Conservation (phyloP, 2,329 filamentous ascomycete species). For the Alternaria gansuensis region DNA sequence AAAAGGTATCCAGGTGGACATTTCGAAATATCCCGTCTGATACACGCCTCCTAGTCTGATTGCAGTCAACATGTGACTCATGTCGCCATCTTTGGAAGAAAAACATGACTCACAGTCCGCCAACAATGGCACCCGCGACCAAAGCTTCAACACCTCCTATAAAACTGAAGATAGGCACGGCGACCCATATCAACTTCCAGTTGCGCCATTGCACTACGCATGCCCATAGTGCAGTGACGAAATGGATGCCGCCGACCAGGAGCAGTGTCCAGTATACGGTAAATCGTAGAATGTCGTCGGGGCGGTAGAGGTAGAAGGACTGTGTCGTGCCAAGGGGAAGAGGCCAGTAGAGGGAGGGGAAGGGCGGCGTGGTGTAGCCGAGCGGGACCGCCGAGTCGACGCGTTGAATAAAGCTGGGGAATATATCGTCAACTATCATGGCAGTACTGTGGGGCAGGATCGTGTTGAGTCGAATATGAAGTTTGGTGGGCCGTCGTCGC, state of each 20-base stretch:
- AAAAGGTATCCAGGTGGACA: conserved; percentile 95
- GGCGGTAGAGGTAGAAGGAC: conserved; percentile 73
- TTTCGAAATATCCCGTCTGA: conserved; percentile 80
- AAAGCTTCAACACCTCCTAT: conserved; percentile 79
- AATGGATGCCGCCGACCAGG: conserved; percentile 77
- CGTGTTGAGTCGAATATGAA: neutral
- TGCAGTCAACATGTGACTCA: conserved; percentile 18
- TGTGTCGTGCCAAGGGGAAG: conserved; percentile 65
- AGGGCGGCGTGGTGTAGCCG: conserved; percentile 73
- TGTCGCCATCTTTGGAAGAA: neutral
- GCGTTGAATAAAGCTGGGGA: conserved; percentile 56
- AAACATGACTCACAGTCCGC: conserved; percentile 70
- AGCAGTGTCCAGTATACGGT: conserved; percentile 87
- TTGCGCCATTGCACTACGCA: conserved; percentile 72
- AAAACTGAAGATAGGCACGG: conserved; percentile 74
- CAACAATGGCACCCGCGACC: conserved; percentile 81
- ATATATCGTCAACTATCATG: conserved; percentile 14
- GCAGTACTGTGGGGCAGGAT: neutral
- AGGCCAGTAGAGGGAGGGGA: conserved; percentile 85
- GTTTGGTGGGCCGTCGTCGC: neutral
- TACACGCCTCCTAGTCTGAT: conserved; percentile 80
- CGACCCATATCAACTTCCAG: conserved; percentile 70
- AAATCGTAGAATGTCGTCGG: conserved; percentile 84
- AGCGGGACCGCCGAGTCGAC: conserved; percentile 59
- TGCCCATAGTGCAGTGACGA: conserved; percentile 75